Conservation (phyloP, 108 stramenopile genomes). For the Parmales sp. region DNA sequence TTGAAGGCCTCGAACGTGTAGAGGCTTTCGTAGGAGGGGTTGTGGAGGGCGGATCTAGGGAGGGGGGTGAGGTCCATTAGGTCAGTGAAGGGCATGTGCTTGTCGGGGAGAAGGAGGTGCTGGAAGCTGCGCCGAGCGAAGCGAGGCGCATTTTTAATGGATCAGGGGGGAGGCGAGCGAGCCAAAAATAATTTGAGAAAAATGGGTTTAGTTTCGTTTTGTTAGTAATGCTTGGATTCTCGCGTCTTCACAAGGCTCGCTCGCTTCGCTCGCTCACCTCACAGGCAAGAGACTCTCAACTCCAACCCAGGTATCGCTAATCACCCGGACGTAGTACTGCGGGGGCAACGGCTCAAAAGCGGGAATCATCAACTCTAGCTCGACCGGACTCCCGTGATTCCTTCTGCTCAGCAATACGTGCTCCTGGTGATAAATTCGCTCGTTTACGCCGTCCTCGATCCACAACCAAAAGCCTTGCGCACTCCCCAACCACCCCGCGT, state of each 20-base stretch:
- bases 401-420: slow-evolving; percentile 54
- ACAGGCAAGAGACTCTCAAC: slow-evolving; percentile 72
- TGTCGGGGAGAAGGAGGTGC: slow-evolving; percentile 65
- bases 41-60: slow-evolving; percentile 70
- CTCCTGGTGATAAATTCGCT: slow-evolving; percentile 72
- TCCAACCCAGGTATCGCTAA: slow-evolving; percentile 90
- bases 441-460: slow-evolving; percentile 86
- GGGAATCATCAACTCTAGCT: slow-evolving; percentile 79
- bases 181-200: no score
- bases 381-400: slow-evolving; percentile 51
- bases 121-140: no score
- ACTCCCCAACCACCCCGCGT: slow-evolving; percentile 64
- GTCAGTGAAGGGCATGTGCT: slow-evolving; percentile 62
- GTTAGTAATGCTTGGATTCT: no score
- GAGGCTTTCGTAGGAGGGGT: slow-evolving; percentile 67
- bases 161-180: no score
- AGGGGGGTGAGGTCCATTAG: slow-evolving; percentile 84
- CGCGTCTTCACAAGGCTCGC: no score
- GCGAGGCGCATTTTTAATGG: no score
- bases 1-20: slow-evolving; percentile 90
- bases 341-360: slow-evolving; percentile 73
- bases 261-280: slow-evolving; percentile 59
- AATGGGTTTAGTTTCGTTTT: no score
- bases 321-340: slow-evolving; percentile 76
- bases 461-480: slow-evolving; percentile 85